These are phyloP conservation scores for Neolentinus lepideus DNA, from an alignment of 1,284 basidiomycete genomes.

Conservation along the genomic window DNA sequence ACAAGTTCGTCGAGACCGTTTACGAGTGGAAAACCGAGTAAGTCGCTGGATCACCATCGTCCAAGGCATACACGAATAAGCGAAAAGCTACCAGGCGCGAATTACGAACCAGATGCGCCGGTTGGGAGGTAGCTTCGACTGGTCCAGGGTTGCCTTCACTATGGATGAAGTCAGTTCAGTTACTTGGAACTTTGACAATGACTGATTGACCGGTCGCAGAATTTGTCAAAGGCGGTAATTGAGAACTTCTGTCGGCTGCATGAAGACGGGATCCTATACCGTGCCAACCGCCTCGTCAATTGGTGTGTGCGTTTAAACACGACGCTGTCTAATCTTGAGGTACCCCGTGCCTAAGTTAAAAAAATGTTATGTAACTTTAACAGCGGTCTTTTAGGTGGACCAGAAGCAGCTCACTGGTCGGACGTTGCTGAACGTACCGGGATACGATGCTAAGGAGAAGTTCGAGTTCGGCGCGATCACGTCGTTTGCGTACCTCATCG, in stretches of 20 bases:
- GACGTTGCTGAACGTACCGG: slow-evolving; percentile 87
- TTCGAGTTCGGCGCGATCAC: slow-evolving; percentile 98
- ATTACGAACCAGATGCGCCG: slow-evolving; percentile 90
- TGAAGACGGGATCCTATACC: slow-evolving; percentile 93
- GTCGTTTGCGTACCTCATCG: slow-evolving; percentile 91
- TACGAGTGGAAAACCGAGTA: slow-evolving; percentile 97
- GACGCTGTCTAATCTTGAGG: slow-evolving; percentile 94
- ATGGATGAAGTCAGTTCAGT: slow-evolving; percentile 73
- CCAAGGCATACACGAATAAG: slow-evolving; percentile 8
- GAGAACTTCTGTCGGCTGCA: slow-evolving; percentile 91
- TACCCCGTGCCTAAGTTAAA: slow-evolving; percentile 15
- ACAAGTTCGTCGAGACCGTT: slow-evolving; percentile 88
- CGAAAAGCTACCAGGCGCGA: slow-evolving; percentile 73
- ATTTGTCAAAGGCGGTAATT: slow-evolving; percentile 79
- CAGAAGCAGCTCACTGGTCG: slow-evolving; percentile 89
- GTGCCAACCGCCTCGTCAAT: slow-evolving; percentile 96
- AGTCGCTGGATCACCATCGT: slow-evolving; percentile 18
- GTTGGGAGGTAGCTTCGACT: slow-evolving; percentile 93
- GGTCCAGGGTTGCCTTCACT: slow-evolving; percentile 91
- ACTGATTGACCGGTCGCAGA: not conserved
- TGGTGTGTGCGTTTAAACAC: slow-evolving; percentile 98
- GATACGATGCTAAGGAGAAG: slow-evolving; percentile 90
- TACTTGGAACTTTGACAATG: not conserved
- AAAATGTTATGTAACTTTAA: not conserved
- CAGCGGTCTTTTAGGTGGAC: slow-evolving; percentile 59